Conservation (phyloP, 176 grass and related monocot species). For the Hsuehochloa calcarea region DNA sequence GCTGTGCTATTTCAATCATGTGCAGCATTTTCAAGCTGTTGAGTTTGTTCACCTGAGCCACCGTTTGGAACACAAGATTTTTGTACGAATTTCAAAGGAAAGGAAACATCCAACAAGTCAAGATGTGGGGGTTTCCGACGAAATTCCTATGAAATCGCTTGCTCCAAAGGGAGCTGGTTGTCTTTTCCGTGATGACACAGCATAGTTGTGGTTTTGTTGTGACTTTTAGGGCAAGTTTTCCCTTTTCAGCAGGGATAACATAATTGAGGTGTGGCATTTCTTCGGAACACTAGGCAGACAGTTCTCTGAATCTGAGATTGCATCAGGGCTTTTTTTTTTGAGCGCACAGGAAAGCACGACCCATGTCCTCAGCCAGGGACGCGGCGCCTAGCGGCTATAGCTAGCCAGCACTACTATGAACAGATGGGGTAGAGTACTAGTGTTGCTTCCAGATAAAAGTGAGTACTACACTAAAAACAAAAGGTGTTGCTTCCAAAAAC, state of each 20-base stretch:
- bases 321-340: neutral
- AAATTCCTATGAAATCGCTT: neutral
- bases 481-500: conserved; percentile 21
- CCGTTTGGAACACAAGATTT: neutral
- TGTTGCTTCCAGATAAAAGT: conserved; percentile 28
- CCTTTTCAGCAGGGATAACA: neutral
- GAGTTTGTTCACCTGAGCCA: neutral
- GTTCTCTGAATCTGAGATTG: neutral
- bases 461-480: conserved; percentile 27
- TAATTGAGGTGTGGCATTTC: neutral
- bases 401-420: conserved; percentile 24
- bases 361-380: conserved; percentile 19
- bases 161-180: neutral
- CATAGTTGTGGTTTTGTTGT: neutral
- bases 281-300: neutral
- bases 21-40: neutral
- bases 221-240: neutral
- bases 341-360: neutral
- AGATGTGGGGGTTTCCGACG: neutral
- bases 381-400: conserved; percentile 17
- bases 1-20: neutral
- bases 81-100: neutral
- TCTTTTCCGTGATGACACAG: neutral
- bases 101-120: neutral
- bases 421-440: neutral